Base-by-base conservation (phyloP, 2,329 filamentous ascomycete species). In the Mycosphaerella sp. region DNA sequence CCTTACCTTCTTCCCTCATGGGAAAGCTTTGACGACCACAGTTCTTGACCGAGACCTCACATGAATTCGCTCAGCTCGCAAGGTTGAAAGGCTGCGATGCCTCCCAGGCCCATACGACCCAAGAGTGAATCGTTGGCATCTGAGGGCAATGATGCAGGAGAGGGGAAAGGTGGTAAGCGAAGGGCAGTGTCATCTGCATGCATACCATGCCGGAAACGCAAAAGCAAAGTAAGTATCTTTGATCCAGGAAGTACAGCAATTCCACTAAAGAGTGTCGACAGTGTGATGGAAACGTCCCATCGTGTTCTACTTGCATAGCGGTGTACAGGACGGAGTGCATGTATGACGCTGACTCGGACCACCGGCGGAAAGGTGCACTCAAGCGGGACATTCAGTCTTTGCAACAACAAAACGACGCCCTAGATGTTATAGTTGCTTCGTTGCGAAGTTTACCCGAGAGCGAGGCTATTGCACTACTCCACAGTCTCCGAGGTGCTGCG, bases 261-360 rank as follows among this genome's bases (percentile, higher is more conserved):
- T 29, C 12, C 32, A 9, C 31, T 23, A 42, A 23, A 39, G 42
- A 41, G 43, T 34, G 9, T 12, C 23, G 17, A 32, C 59, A 79
- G 76, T 79, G 77, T 62, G 76, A 80, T 64, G 76, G 76, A 36
- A 67, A 69, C 32, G 66, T 70, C 10, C 77, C 76, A 34, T 64
- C 72, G 6, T 80, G 77, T 64, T 75, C 75, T 21, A 78, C 77
- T 9, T 79, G 77, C 59, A 71, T 69, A 7, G 74, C 75, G 17
- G 76, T 79, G 8, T 79, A 79, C 64, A 69, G 72, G 49, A 77
- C 75, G 9, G 69, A 75, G 41, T 80, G 77, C 64, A 66, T 60
- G 57, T 79, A 79, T 64, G 76, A 78, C 59, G 67, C 69, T 17
- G 75, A 77, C 56, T 74, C 70, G 59, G 76, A 78, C 58, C 73